A percentile compares a stretch with the other conserved stretches of the same genome.
Conservation (phyloP, 345 rosid species). For the Murraya paniculata region DNA sequence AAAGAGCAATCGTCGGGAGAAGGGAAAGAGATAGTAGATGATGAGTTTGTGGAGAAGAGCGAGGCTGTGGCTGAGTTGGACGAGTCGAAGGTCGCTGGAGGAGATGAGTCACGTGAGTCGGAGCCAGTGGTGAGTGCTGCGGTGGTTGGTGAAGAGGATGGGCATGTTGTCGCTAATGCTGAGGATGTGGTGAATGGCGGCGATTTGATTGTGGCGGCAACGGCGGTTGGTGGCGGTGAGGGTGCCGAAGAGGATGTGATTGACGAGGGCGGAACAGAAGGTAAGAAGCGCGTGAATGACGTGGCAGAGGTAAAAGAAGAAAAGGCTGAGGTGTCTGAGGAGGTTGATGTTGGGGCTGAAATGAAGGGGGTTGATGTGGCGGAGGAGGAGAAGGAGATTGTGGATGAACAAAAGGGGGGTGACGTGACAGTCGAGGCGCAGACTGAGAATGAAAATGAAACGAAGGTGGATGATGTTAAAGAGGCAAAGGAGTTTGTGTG, state of each 20-base stretch:
- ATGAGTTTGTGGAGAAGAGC: slow-evolving; percentile 18
- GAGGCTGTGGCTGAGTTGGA: slow-evolving; percentile 14
- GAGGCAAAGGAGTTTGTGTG: slow-evolving; percentile 15
- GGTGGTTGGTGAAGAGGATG: slow-evolving; percentile 11
- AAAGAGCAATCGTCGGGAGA: background rate
- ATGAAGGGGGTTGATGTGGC: slow-evolving; percentile 13
- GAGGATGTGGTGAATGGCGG: background rate
- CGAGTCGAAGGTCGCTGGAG: slow-evolving; percentile 10
- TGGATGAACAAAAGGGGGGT: background rate
- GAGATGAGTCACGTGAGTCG: background rate
- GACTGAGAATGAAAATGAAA: slow-evolving; percentile 11
- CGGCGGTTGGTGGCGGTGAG: slow-evolving; percentile 12
- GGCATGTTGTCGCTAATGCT: slow-evolving; percentile 6
- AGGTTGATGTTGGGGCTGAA: background rate
- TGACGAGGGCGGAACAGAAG: slow-evolving; percentile 18
- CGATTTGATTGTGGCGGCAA: background rate
- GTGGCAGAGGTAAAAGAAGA: slow-evolving; percentile 11
- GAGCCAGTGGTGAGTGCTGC: background rate
- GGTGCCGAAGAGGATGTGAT: slow-evolving; percentile 8
- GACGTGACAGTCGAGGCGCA: slow-evolving; percentile 16
- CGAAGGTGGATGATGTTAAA: background rate
- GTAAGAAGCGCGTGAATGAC: background rate
- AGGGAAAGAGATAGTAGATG: slow-evolving; percentile 1
- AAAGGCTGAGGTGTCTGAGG: background rate
- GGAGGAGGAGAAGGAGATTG: slow-evolving; percentile 12